Base-by-base conservation (phyloP, 768 basidiomycete species). In the Cystobasidium onofrii region DNA sequence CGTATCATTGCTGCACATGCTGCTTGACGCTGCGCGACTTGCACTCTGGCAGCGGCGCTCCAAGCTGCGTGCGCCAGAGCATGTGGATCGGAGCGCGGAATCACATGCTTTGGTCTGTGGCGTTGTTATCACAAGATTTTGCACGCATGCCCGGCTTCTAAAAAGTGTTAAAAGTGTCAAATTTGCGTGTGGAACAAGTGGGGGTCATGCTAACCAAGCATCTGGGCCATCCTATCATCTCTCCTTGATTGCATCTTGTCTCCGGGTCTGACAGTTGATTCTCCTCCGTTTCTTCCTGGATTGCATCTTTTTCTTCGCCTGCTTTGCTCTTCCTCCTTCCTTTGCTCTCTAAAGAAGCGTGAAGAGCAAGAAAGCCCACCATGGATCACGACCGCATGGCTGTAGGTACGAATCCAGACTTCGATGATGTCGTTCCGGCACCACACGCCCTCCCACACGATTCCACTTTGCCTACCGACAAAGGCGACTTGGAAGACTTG, bases 351-450 rank as follows among this genome's bases (percentile, higher is more conserved):
- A 9, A 29, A 23, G 23, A 25, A 27, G 57, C 6, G 4, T 34
- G 15, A 60, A 27, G 25, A 29, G 2, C 57, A 29, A 29, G 6
- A 60, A 12, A 15, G 27, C 4, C 20, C 57, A 12, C 3, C 25
- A 60, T 60, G 57, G 57, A 60, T 20, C 57, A 60, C 57, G 57
- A 60, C 57, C 25, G 57, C 25, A 29, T 60, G 33, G 29, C 57
- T 60, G 57, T 60, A 3, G 33, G 33, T 15, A 27, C 57, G 17
- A 60, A 34, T 20, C 57, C 81, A 79, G 2, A 69, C 75, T 2
- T 64, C 60, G 65, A 25, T 44, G 50, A 41, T 60, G 57, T 60
- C 57, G 57, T 60, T 13, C 57, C 57, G 13, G 57, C 57, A 15
- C 57, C 57, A 18, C 65, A 41, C 31, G 43, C 25, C n/a, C 41